Evolutionary conservation across 2,329 filamentous ascomycete species (phyloP), one percentile per base, ranked within the genome.

Genomic region (Rosellinia necatrix): DNA sequence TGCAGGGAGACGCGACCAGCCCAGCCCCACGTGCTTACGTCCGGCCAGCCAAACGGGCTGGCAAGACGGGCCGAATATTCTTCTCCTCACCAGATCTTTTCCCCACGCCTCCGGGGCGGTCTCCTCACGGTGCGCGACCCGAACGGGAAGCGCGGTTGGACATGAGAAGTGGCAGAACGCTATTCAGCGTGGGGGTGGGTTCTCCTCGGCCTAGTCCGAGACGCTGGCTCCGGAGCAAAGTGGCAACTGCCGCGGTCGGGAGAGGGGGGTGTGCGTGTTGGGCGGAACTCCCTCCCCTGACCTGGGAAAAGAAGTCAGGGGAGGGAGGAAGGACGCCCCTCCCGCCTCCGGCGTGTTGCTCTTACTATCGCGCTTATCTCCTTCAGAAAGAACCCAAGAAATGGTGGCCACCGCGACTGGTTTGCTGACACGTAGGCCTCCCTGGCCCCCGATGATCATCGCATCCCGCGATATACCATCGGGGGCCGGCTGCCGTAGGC

Each of bases 331-430:
- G 41, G 21, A 6, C 48, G 12, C 29, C n/a, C 53, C 61, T 44
- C 61, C 52, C 12, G 38, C 53, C 32, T 65, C 66, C 30, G 68
- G 73, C 70, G 74, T 70, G 56, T 66, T 65, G 73, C 74, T 62
- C 77, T 79, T 79, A 80, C 77, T 81, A 81, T 81, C 79, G 76
- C 79, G 78, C 77, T 80, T 82, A 68, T 81, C 79, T 77, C 78
- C 77, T 81, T 81, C 78, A 80, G 78, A 80, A 78, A 78, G 73
- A 73, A 74, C 68, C 74, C 74, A 72, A 71, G 70, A 62, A 43
- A 64, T 67, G 66, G 65, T 64, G 66, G 65, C 64, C 67, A 66
- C 54, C 46, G 60, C 66, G 49, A 57, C 57, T 21, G n/a, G 30
- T 10, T n/a, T 19, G 19, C 15, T 4, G 19, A 30, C 51, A 41